A percentile compares a stretch with the other conserved stretches of the same genome.
Conservation (phyloP, 1,139 yeast genomes). For the Schwanniomyces etchellsii region DNA sequence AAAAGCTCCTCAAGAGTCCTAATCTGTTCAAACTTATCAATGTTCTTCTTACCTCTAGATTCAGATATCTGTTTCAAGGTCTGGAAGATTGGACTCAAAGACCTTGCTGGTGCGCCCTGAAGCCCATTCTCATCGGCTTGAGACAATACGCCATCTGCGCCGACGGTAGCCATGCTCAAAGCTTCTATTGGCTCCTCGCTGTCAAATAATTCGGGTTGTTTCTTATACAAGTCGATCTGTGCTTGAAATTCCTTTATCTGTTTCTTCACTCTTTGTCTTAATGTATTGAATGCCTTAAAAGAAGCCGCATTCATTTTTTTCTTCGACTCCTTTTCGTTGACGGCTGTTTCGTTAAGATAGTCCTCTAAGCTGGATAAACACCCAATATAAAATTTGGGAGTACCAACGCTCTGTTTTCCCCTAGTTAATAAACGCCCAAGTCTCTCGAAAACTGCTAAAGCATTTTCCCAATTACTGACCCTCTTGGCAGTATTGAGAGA, state of each 20-base stretch:
- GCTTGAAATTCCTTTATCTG: slow-evolving; percentile 62
- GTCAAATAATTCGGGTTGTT: slow-evolving; percentile 71
- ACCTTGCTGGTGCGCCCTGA: slow-evolving; percentile 15
- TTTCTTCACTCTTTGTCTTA: slow-evolving; percentile 86
- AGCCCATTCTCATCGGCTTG: slow-evolving; percentile 6
- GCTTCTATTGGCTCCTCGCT: slow-evolving; percentile 38
- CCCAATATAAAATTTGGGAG: slow-evolving; percentile 69
- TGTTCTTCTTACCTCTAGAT: slow-evolving; percentile 92
- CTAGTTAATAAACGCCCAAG: slow-evolving; percentile 61
- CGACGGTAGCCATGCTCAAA: slow-evolving; percentile 20
- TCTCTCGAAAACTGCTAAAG: slow-evolving; percentile 74
- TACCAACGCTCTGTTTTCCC: slow-evolving; percentile 65
- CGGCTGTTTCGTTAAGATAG: slow-evolving; percentile 50
- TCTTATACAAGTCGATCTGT: slow-evolving; percentile 55
- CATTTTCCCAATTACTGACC: slow-evolving; percentile 76
- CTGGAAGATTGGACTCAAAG: slow-evolving; percentile 52
- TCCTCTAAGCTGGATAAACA: slow-evolving; percentile 72
- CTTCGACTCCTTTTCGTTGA: slow-evolving; percentile 51
- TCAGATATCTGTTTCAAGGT: slow-evolving; percentile 74
- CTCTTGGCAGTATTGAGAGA: slow-evolving; percentile 66
- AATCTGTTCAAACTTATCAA: slow-evolving; percentile 79
- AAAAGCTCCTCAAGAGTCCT: slow-evolving; percentile 62
- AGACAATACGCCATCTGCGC: slow-evolving; percentile 18
- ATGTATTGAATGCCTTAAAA: slow-evolving; percentile 81
- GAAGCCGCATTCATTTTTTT: slow-evolving; percentile 79